Evolutionary conservation across 345 rosid species (phyloP).

Genomic region (Acer negundo): DNA sequence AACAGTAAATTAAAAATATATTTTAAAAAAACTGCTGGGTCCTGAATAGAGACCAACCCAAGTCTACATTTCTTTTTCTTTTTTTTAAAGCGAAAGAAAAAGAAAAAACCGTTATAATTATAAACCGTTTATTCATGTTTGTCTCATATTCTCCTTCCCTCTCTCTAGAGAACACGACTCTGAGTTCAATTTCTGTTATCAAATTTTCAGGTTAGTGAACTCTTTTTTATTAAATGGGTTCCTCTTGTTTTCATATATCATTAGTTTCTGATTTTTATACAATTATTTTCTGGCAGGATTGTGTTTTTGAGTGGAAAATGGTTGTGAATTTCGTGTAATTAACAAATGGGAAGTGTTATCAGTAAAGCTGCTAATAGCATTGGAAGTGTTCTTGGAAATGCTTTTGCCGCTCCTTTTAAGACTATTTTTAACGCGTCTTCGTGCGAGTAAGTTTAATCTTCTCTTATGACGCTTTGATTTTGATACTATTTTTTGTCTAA

Average conservation of each 20-base stretch:
- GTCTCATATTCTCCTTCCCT: neutral
- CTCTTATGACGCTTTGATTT: neutral
- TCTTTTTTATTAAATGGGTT: neutral
- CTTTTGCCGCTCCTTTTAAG: slow-evolving; percentile 62
- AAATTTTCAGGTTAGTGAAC: neutral
- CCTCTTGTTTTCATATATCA: neutral
- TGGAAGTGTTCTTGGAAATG: slow-evolving; percentile 56
- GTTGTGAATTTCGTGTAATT: neutral
- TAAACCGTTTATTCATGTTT: no score
- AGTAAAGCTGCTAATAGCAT: slow-evolving; percentile 56
- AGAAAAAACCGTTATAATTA: no score
- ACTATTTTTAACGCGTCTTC: slow-evolving; percentile 47
- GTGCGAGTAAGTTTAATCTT: slow-evolving; percentile 41
- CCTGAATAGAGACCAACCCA: no score
- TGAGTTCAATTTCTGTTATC: neutral
- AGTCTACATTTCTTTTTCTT: no score
- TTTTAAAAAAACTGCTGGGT: no score
- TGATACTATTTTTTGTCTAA: neutral
- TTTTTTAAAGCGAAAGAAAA: no score
- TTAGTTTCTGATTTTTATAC: no score
- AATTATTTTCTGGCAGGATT: neutral
- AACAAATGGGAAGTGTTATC: slow-evolving; percentile 50
- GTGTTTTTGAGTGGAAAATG: neutral
- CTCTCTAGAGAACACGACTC: neutral
- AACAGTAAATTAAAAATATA: no score